Percentiles rank a stretch among this genome's conserved stretches.
phyloP scores from a whole-genome alignment of 306 rosid species.

The Vachellia pachyceras region DNA sequence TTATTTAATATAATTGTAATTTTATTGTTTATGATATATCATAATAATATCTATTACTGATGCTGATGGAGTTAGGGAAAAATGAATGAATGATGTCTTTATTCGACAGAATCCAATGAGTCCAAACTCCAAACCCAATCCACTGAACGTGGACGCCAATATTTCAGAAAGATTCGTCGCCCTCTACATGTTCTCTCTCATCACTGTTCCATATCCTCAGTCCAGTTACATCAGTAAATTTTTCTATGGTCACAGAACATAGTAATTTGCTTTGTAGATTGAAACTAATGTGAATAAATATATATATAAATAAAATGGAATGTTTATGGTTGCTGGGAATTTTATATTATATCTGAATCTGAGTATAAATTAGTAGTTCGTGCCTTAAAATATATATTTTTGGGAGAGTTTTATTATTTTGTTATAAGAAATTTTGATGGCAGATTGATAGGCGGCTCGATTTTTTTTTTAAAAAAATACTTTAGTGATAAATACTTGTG shows the following conservation, averaged over 20 bases:
- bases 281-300: too few relatives aligned
- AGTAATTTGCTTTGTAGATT: too few relatives aligned
- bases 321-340: too few relatives aligned
- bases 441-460: too few relatives aligned
- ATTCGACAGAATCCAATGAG: not conserved
- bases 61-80: not conserved
- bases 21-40: not conserved
- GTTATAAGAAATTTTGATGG: not conserved
- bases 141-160: slow-evolving; percentile 6
- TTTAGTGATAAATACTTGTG: too few relatives aligned
- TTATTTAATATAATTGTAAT: too few relatives aligned
- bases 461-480: too few relatives aligned
- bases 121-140: not conserved
- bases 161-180: not conserved
- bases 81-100: not conserved
- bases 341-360: too few relatives aligned
- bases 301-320: too few relatives aligned
- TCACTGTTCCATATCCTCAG: too few relatives aligned
- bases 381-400: too few relatives aligned
- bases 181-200: not conserved
- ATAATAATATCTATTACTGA: not conserved
- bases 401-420: not conserved
- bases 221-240: not conserved
- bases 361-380: too few relatives aligned
- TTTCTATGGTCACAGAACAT: not conserved